Conservation (phyloP, 129 eudicot genomes). For the Escallonia rubra region DNA sequence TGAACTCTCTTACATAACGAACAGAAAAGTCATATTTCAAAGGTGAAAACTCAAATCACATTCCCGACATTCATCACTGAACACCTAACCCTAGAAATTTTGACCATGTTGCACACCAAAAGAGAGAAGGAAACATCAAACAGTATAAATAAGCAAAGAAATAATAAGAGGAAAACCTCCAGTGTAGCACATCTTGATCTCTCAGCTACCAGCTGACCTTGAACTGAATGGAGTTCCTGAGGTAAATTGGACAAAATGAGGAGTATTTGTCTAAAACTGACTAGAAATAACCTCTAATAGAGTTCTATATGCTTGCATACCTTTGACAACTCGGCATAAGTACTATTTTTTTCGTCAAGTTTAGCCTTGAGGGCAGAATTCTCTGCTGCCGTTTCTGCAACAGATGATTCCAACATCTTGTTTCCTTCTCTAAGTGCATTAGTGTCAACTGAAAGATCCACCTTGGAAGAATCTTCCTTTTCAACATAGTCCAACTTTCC, state of each 20-base stretch:
- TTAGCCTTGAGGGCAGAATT: constrained; percentile 58
- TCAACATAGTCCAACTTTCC: constrained; percentile 38
- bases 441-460: constrained; percentile 43
- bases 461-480: constrained; percentile 38
- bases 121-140: too few relatives aligned
- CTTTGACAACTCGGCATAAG: constrained; percentile 70
- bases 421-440: constrained; percentile 52
- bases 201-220: constrained; percentile 79
- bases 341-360: constrained; percentile 56
- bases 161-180: constrained; percentile 52
- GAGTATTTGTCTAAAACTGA: not conserved
- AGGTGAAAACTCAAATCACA: constrained; percentile 2
- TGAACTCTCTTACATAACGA: not conserved
- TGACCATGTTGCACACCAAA: too few relatives aligned
- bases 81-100: too few relatives aligned
- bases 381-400: constrained; percentile 44
- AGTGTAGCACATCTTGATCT: constrained; percentile 91
- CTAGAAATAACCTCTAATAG: too few relatives aligned
- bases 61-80: constrained; percentile 8
- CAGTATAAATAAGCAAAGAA: constrained; percentile 1
- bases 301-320: constrained; percentile 20
- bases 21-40: not conserved
- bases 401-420: constrained; percentile 54
- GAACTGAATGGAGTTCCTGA: constrained; percentile 90
- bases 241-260: constrained; percentile 6